Evolutionary conservation across 1,284 basidiomycete genomes (phyloP).

Genomic region (Melampsora americana): DNA sequence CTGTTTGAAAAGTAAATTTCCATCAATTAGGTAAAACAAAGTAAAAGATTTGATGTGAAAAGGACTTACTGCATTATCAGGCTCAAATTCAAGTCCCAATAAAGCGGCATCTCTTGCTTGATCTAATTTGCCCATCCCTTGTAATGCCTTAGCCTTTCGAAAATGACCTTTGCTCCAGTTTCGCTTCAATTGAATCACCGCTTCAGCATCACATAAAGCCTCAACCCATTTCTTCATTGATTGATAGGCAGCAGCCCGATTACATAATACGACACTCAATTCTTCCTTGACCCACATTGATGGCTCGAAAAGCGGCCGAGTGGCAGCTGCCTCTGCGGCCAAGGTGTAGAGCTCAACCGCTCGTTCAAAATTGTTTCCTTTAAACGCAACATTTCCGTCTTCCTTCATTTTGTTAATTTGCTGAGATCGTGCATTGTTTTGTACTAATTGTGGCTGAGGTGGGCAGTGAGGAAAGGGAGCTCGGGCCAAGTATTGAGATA

Average conservation of each 20-base stretch:
- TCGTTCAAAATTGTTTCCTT: constrained; percentile 66
- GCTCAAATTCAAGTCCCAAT: constrained; percentile 84
- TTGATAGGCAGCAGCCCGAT: constrained; percentile 80
- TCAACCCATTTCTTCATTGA: constrained; percentile 72
- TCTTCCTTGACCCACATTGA: constrained; percentile 81
- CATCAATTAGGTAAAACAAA: not conserved
- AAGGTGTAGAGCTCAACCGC: constrained; percentile 80
- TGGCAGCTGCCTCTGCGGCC: constrained; percentile 74
- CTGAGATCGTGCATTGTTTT: constrained; percentile 66
- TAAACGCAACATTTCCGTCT: constrained; percentile 84
- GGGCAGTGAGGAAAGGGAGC: constrained; percentile 56
- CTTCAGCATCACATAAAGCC: constrained; percentile 85
- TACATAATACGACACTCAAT: constrained; percentile 79
- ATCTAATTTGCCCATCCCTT: constrained; percentile 67
- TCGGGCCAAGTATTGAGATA: constrained; percentile 16
- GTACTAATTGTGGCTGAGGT: constrained; percentile 72
- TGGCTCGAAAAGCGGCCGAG: constrained; percentile 84
- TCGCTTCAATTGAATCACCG: constrained; percentile 76
- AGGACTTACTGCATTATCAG: constrained; percentile 62
- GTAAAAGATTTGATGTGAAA: not conserved
- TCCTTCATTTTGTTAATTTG: constrained; percentile 76
- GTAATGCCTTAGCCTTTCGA: constrained; percentile 80
- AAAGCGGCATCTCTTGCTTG: constrained; percentile 80
- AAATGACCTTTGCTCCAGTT: constrained; percentile 96
- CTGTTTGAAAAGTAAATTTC: not conserved